Percentiles rank a stretch among this genome's conserved stretches.
Conservation (phyloP, 495 filamentous ascomycete genomes). For the Xylaria curta region DNA sequence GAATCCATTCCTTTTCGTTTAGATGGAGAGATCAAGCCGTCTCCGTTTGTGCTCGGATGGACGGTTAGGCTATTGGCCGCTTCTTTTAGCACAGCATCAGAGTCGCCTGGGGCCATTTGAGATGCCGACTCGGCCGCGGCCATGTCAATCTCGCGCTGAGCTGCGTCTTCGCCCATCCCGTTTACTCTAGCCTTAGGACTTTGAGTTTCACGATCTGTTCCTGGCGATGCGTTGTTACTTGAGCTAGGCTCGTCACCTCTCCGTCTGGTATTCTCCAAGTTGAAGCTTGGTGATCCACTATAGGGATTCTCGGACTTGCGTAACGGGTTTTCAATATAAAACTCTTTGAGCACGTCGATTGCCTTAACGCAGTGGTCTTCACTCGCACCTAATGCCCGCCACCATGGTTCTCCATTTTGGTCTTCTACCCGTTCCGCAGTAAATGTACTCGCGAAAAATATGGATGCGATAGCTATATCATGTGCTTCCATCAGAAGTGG, state of each 20-base stretch:
- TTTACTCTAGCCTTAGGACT: conserved; percentile 45
- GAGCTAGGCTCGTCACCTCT: conserved; percentile 46
- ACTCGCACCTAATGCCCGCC: conserved; percentile 70
- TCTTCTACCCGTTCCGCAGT: conserved; percentile 75
- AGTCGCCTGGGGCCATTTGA: conserved; percentile 47
- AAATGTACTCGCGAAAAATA: conserved; percentile 82
- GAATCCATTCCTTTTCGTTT: conserved; percentile 44
- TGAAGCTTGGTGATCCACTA: conserved; percentile 52
- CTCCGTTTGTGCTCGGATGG: conserved; percentile 44
- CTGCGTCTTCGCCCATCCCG: conserved; percentile 39
- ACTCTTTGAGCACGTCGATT: conserved; percentile 72
- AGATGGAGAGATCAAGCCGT: conserved; percentile 34
- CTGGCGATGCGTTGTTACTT: conserved; percentile 45
- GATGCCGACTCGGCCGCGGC: conserved; percentile 42
- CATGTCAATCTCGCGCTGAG: conserved; percentile 39
- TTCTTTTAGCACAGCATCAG: conserved; percentile 53
- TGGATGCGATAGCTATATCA: conserved; percentile 81
- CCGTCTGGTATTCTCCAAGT: conserved; percentile 54
- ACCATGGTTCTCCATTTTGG: conserved; percentile 83
- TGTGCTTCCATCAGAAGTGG: conserved; percentile 81
- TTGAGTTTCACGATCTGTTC: conserved; percentile 47
- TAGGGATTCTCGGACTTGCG: conserved; percentile 50
- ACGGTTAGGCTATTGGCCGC: conserved; percentile 52
- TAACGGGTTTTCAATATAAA: conserved; percentile 74
- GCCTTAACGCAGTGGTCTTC: conserved; percentile 68